Conservation (phyloP, 1,139 yeast species). For the Kodamaea fungicola region DNA sequence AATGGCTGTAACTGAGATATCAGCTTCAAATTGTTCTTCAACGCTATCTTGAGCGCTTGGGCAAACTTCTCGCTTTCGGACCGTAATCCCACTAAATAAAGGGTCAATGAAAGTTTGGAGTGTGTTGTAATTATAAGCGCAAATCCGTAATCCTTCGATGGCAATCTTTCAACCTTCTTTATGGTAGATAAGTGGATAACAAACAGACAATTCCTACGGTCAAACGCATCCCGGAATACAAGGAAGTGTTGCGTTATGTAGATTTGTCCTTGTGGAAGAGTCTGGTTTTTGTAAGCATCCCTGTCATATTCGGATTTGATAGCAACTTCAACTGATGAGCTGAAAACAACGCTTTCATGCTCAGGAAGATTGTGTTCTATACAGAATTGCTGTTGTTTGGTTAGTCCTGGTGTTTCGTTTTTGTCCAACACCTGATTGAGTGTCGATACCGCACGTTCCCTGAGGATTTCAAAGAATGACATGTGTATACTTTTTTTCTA, state of each 20-base stretch:
- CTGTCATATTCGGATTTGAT: constrained; percentile 38
- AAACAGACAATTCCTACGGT: constrained; percentile 64
- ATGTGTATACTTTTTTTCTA: constrained; percentile 8
- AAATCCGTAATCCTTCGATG: constrained; percentile 73
- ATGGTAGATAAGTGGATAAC: constrained; percentile 73
- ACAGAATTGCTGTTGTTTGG: constrained; percentile 70
- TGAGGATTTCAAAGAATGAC: constrained; percentile 24
- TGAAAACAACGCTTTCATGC: constrained; percentile 61
- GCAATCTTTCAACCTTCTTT: constrained; percentile 81
- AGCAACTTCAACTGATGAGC: constrained; percentile 66
- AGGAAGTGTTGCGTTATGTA: constrained; percentile 72
- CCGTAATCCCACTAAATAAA: constrained; percentile 76
- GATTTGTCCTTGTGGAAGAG: constrained; percentile 55
- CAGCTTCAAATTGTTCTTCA: constrained; percentile 62
- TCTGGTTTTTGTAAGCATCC: constrained; percentile 22
- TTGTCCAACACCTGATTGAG: constrained; percentile 41
- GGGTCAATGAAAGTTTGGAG: constrained; percentile 58
- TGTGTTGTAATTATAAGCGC: constrained; percentile 71
- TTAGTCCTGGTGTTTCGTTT: constrained; percentile 31
- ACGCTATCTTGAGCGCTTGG: constrained; percentile 54
- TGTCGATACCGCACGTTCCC: constrained; percentile 27
- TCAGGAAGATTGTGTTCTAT: constrained; percentile 67
- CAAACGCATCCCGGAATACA: constrained; percentile 69
- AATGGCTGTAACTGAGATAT: constrained; percentile 65
- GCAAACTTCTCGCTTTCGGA: constrained; percentile 83